Evolutionary conservation across 164 flowering plant species (phyloP), one percentile per base, ranked within the genome.

Genomic region (Nymphaea colorata): DNA sequence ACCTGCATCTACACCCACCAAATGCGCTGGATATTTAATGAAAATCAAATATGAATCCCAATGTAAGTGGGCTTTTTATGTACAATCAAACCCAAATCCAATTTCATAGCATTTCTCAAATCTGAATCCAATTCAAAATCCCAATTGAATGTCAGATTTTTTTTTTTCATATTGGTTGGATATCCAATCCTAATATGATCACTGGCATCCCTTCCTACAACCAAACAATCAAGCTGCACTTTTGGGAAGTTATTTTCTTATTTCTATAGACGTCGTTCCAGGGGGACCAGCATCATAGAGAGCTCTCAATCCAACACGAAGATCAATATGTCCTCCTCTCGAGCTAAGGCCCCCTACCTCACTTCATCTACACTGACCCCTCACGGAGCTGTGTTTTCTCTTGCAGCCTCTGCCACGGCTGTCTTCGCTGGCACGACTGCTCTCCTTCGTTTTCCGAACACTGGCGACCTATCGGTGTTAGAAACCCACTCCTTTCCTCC

Each of bases 371-470:
- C 85, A 69, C 82, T 73, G 61, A 85, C 82, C 75, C 84, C 84
- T 71, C 79, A 86, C 44, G 79, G 90, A 44, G 70, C 73, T 59
- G 80, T 91, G 42, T 86, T 74, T 72, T 79, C 87, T 66, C 88
- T 91, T 59, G 68, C 78, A 44, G 76, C 85, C 70, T 68, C 85
- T 68, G 86, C 81, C 0, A 81, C 85, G 15, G 69, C 68, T 76
- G 87, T 89, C 76, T 86, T 71, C 77, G 78, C 77, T 61, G 88
- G 87, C 68, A 83, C 91, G 5, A 85, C 82, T 0, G 81, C 85
- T 11, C 69, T 69, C 76, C 88, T 89, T 76, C 85, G 71, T 76
- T 77, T 76, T 62, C 86, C 86, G 66, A 83, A 89, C 6, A 85
- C 86, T 42, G 77, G 82, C 69, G 61, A 78, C 17, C 75, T 83